Conservation (phyloP, 202 grass and related monocot genomes). For the Digitaria exilis region DNA sequence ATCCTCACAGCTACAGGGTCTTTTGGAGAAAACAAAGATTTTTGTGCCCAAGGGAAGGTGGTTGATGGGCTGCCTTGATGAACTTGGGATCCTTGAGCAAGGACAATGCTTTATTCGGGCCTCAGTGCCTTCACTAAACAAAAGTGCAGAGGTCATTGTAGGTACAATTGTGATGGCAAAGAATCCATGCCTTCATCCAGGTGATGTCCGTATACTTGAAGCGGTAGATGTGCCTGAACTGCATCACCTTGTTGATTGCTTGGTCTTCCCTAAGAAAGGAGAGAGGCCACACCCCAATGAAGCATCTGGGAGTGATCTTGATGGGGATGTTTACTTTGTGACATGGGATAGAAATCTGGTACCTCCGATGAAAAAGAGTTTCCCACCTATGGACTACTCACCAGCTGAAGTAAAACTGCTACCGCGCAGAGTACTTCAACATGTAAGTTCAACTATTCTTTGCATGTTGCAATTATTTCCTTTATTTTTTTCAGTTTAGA, state of each 20-base stretch:
- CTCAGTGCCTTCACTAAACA: constrained; percentile 62
- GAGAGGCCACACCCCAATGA: constrained; percentile 85
- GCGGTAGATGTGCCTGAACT: constrained; percentile 74
- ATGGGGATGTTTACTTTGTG: constrained; percentile 93
- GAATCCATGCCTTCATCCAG: constrained; percentile 90
- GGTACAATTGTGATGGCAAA: constrained; percentile 86
- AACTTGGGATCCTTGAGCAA: constrained; percentile 73
- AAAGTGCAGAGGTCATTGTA: constrained; percentile 53
- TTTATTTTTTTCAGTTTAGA: background rate
- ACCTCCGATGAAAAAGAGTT: constrained; percentile 76
- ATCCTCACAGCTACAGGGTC: constrained; percentile 68
- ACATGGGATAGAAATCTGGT: constrained; percentile 86
- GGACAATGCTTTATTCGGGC: constrained; percentile 86
- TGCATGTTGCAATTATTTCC: background rate
- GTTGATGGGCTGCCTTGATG: constrained; percentile 96
- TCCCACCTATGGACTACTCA: constrained; percentile 74
- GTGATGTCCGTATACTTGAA: constrained; percentile 83
- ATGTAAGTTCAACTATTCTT: constrained; percentile 45
- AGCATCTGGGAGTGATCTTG: constrained; percentile 91
- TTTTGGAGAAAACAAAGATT: constrained; percentile 73
- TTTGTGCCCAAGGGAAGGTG: constrained; percentile 90
- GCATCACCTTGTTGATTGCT: constrained; percentile 83
- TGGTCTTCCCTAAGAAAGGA: constrained; percentile 82
- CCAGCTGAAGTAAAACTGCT: constrained; percentile 41
- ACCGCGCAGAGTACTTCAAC: constrained; percentile 37